These are phyloP conservation scores for Monosporozyma aerobia DNA, from an alignment of 805 yeast genomes.

Conservation along the genomic window DNA sequence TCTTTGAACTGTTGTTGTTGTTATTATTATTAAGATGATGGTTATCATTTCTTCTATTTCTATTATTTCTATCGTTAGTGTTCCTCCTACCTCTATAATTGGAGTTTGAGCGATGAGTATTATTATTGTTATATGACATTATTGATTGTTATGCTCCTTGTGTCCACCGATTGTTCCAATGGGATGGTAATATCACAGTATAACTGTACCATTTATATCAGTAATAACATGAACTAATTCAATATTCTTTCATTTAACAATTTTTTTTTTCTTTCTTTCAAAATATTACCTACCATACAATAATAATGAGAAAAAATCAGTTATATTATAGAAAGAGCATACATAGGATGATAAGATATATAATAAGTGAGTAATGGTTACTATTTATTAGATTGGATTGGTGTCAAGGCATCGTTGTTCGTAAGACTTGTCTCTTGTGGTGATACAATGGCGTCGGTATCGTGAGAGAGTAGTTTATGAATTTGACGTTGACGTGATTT, in stretches of 20 bases:
- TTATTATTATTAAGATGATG: neutral
- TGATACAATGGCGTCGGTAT: neutral
- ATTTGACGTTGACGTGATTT: neutral
- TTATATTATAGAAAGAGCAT: too few relatives aligned
- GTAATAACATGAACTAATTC: too few relatives aligned
- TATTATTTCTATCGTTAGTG: neutral
- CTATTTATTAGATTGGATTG: neutral
- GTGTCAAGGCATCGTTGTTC: neutral
- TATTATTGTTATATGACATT: constrained; percentile 1
- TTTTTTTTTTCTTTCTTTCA: too few relatives aligned
- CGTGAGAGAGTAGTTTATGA: neutral
- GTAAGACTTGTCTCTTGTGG: neutral
- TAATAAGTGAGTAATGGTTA: neutral
- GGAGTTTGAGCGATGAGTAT: neutral
- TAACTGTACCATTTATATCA: too few relatives aligned
- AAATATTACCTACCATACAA: too few relatives aligned
- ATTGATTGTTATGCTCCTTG: neutral
- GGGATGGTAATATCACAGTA: too few relatives aligned
- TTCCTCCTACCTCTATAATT: constrained; percentile 1
- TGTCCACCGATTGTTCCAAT: neutral
- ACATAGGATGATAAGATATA: too few relatives aligned
- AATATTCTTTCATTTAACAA: too few relatives aligned
- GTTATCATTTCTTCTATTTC: neutral
- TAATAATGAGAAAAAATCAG: too few relatives aligned
- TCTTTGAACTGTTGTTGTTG: neutral